Evolutionary conservation across 2,329 filamentous ascomycete genomes (phyloP), one percentile per base, ranked within the genome.

Genomic region (Talaromyces pinophilus): DNA sequence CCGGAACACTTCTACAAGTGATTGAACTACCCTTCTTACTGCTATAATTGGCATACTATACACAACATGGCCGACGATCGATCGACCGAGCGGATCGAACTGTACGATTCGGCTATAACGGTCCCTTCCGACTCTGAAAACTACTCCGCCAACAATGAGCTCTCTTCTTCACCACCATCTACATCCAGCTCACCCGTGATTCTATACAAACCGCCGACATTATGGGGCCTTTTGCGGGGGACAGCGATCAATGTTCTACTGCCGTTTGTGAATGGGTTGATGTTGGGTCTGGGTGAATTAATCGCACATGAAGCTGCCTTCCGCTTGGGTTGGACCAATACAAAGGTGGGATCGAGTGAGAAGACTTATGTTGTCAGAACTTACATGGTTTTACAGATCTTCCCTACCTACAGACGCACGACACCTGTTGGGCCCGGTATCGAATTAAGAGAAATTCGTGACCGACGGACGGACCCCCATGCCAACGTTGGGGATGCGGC

Each of bases 261-360:
- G 22, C 95, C 95, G 0, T 99, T 99, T 74, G 88, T 99, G 75
- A 99, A 99, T 81, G 95, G 95, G 57, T 87, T 99, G 84, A 99
- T 99, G 95, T 82, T 99, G 74, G 95, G 95, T 1, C 97, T 99
- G 75, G 95, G 95, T 71, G 95, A 99, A 82, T 82, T 99, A 62
- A 94, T 99, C 79, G 95, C 95, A 64, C 95, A 99, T 76, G 95
- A 99, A 82, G 90, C 92, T 61, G 95, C 95, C 1, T 99, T 94
- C 76, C 85, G 94, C 74, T 82, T 98, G 72, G 95, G 95, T 68
- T 99, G 95, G 95, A 89, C 91, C 70, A 90, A 90, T 64, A 98
- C 95, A 67, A 96, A 95, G 88, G 95, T 35, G 33, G 33, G 33
- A 35, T 10, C 33, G 33, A 35, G 11, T 35, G 33, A 35, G 33